Evolutionary conservation across 768 basidiomycete species (phyloP), one percentile per base, ranked within the genome.

Genomic region (Boletus sp.): DNA sequence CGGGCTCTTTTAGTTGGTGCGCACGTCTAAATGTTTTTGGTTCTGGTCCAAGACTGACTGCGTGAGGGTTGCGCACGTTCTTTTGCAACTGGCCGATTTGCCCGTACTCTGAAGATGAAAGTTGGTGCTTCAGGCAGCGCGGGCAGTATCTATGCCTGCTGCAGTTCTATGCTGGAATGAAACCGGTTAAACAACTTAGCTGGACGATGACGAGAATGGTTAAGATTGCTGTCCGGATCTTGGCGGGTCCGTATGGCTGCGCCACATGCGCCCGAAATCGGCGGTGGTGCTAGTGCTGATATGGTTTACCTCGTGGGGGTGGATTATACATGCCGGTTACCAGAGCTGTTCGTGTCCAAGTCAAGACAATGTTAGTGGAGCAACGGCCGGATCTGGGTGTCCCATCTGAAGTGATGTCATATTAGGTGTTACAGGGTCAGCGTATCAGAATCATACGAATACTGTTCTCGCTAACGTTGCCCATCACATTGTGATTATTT

Each of bases 141-240:
- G 48, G 10, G 29, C 20, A 28, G 28, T 18, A 8, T 5, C 18
- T 12, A 3, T 12, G 36, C 17, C 7, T 3, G 9, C 10, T 29
- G 17, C 20, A n/a, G 14, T 24, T 20, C 14, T 5, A 5, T 42
- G n/a, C 33, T 10, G 18, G 11, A 5, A 47, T 32, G 32, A 33
- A n/a, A 47, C 29, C 3, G 30, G 18, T 17, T 47, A 4, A 17
- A 32, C 8, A 9, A 47, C 17, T 12, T 37, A 37, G 15, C 12
- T 15, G 37, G 7, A 14, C 15, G 30, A 35, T 39, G 36, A 30
- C 32, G 7, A 12, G 17, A 49, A 24, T 12, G 17, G 12, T 3
- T 12, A 30, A 30, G 24, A 33, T 30, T 55, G 28, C 28, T 47
- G n/a, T 36, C 35, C 56, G 56, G 56, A 57, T 57, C 56, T 58